phyloP scores from a whole-genome alignment of 257 asterid species.

The Primulina eburnea region DNA sequence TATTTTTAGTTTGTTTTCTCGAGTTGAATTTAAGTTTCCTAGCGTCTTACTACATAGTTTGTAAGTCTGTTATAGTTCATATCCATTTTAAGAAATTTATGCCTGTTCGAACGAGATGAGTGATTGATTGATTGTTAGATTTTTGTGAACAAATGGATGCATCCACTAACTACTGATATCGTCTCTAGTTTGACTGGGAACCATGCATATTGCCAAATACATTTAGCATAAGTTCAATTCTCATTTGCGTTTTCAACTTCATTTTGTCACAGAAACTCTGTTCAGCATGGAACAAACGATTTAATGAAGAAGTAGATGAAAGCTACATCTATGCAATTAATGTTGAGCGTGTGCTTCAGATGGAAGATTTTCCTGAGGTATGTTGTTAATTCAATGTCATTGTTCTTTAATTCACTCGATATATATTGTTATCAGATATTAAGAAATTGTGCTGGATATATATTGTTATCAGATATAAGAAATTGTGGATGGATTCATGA shows the following conservation, averaged over 20 bases:
- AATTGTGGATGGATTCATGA: slow-evolving; percentile 19
- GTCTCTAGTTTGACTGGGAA: neutral
- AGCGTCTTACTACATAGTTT: neutral
- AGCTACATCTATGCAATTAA: slow-evolving; percentile 54
- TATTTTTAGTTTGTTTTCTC: slow-evolving; percentile 14
- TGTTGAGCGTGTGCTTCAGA: slow-evolving; percentile 73
- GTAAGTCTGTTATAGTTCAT: neutral
- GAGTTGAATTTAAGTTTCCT: slow-evolving; percentile 2
- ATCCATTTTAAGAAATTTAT: neutral
- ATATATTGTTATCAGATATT: neutral
- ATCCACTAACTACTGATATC: neutral
- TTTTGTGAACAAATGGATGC: too few species aligned
- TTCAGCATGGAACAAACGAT: slow-evolving; percentile 62
- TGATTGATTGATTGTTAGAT: neutral
- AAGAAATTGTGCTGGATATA: slow-evolving; percentile 4
- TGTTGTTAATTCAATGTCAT: slow-evolving; percentile 29
- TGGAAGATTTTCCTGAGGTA: slow-evolving; percentile 92
- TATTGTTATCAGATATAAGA: neutral
- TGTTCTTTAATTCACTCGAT: slow-evolving; percentile 1
- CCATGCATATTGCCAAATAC: neutral
- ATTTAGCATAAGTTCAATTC: slow-evolving; percentile 21
- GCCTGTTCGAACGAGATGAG: neutral
- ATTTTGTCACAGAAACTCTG: slow-evolving; percentile 50
- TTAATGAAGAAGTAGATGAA: slow-evolving; percentile 67
- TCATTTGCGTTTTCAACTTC: slow-evolving; percentile 25